Conservation (phyloP, 106 monocot species). For the Apostasia ramifera region DNA sequence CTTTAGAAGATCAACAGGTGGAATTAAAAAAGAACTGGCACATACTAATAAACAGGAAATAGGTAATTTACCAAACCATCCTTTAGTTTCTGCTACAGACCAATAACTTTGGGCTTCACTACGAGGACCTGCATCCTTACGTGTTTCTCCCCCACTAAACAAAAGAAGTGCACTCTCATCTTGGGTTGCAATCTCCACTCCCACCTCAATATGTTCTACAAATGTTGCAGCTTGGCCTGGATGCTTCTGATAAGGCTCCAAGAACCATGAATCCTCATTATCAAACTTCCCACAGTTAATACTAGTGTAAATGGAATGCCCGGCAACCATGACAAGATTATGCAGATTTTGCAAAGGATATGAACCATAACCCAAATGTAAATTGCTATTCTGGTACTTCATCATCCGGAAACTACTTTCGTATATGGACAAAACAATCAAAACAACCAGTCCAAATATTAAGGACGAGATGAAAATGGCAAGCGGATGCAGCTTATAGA, state of each 20-base stretch:
- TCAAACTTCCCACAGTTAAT: conserved; percentile 75
- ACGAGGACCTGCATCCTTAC: conserved; percentile 84
- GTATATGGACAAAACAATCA: conserved; percentile 49
- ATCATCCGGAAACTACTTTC: conserved; percentile 47
- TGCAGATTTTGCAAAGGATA: conserved; percentile 58
- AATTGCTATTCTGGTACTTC: conserved; percentile 19
- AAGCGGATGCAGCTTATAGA: conserved; percentile 66
- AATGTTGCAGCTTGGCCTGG: conserved; percentile 89
- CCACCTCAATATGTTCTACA: conserved; percentile 72
- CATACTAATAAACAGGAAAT: background rate
- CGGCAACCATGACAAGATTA: conserved; percentile 98
- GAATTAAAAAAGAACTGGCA: background rate
- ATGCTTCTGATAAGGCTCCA: conserved; percentile 89
- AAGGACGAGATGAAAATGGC: conserved; percentile 43
- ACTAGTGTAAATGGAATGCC: conserved; percentile 91
- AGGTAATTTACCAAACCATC: conserved; percentile 78
- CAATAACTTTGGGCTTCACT: conserved; percentile 99
- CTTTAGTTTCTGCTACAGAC: conserved; percentile 81
- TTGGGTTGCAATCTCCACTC: conserved; percentile 60
- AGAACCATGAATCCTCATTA: conserved; percentile 84
- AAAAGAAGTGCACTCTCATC: conserved; percentile 82
- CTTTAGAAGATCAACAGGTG: no score
- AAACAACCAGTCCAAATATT: conserved; percentile 43
- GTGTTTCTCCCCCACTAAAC: conserved; percentile 97
- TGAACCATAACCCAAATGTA: conserved; percentile 7